Conservation (phyloP, 2,329 filamentous ascomycete species). For the Colletotrichum plurivorum region DNA sequence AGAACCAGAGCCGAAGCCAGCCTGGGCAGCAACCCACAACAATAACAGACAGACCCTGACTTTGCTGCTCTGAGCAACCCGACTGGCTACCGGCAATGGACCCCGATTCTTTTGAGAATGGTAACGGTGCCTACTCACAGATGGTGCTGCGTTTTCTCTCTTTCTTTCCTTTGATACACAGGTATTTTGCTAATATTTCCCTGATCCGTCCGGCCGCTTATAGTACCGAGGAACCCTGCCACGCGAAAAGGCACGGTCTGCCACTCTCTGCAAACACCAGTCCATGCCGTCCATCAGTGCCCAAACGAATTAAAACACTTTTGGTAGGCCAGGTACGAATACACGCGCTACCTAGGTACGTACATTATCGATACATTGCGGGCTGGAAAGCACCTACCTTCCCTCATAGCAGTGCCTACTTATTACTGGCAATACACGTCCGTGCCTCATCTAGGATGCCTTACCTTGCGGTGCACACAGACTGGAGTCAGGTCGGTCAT, state of each 20-base stretch:
- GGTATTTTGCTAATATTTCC: neutral
- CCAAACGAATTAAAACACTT: no score
- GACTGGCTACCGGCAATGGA: conserved; percentile 15
- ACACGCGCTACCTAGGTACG: no score
- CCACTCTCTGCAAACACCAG: no score
- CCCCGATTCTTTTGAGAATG: conserved; percentile 8
- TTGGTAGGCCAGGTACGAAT: no score
- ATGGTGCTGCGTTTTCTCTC: no score
- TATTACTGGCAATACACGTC: neutral
- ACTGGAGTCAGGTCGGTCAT: neutral
- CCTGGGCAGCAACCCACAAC: conserved; percentile 20
- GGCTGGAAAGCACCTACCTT: neutral
- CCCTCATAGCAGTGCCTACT: neutral
- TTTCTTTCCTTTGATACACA: neutral
- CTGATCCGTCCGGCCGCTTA: neutral
- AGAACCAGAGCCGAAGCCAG: conserved; percentile 21
- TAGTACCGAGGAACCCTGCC: no score
- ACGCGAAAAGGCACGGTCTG: no score
- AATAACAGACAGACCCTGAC: conserved; percentile 25
- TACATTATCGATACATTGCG: neutral
- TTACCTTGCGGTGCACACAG: conserved; percentile 20
- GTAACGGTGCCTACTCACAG: no score
- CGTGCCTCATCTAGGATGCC: conserved; percentile 8
- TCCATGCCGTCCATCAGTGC: no score
- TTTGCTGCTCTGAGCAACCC: conserved; percentile 17